Evolutionary conservation across 768 basidiomycete species (phyloP).

Genomic region (Amanita molliuscula): DNA sequence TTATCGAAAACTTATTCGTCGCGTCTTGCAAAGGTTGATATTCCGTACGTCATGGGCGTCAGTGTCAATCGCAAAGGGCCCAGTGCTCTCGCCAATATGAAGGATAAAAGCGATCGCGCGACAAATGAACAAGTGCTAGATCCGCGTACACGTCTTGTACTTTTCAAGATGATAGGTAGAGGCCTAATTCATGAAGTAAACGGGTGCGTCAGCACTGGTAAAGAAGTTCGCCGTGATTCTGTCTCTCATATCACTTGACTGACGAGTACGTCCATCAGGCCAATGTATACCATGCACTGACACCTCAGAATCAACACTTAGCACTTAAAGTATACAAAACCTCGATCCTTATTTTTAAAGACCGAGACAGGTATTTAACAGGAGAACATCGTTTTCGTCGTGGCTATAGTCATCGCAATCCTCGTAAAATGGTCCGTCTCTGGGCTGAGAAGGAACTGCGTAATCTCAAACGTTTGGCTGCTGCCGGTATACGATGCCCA

Average conservation of each 20-base stretch:
- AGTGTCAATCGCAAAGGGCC: slow-evolving; percentile 92
- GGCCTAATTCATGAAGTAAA: slow-evolving; percentile 86
- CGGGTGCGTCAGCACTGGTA: slow-evolving; percentile 95
- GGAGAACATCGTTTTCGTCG: slow-evolving; percentile 94
- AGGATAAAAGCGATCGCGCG: slow-evolving; percentile 95
- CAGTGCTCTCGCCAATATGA: slow-evolving; percentile 75
- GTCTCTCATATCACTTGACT: slow-evolving; percentile 1
- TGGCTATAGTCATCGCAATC: slow-evolving; percentile 84
- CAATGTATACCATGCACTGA: slow-evolving; percentile 90
- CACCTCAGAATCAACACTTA: slow-evolving; percentile 45
- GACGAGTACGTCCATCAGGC: slow-evolving; percentile 40
- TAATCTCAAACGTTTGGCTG: slow-evolving; percentile 74
- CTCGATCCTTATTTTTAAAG: slow-evolving; percentile 94
- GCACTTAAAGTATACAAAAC: slow-evolving; percentile 99
- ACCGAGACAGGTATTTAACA: slow-evolving; percentile 92
- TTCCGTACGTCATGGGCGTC: slow-evolving; percentile 55
- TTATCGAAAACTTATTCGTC: slow-evolving; percentile 65
- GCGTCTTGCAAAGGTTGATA: slow-evolving; percentile 63
- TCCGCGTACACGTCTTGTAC: slow-evolving; percentile 84
- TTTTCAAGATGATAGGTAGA: slow-evolving; percentile 94
- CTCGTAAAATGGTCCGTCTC: slow-evolving; percentile 95
- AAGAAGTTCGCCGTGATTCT: slow-evolving; percentile 56
- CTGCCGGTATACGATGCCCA: slow-evolving; percentile 82
- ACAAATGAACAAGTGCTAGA: slow-evolving; percentile 97
- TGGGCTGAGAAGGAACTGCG: slow-evolving; percentile 99